These are phyloP conservation scores for Zopfia rhizophila DNA, from an alignment of 2,329 filamentous ascomycete genomes.

Conservation along the genomic window DNA sequence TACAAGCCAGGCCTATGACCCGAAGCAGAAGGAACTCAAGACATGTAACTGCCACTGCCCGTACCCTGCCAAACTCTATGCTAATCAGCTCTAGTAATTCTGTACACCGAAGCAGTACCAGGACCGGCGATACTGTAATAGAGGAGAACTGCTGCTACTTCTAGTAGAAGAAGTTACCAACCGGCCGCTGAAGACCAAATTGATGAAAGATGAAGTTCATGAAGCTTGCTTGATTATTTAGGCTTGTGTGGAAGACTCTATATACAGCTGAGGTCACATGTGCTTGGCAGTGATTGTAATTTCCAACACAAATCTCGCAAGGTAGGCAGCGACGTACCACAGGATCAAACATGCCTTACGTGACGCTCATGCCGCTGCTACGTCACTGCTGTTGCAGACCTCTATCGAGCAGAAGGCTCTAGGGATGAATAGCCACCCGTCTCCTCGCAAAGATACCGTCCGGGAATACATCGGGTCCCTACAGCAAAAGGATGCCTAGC, in stretches of 20 bases:
- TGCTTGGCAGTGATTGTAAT: too few relatives aligned
- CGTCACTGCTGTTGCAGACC: constrained; percentile 11
- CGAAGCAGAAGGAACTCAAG: constrained; percentile 16
- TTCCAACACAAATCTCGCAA: constrained; percentile 15
- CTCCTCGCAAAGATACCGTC: constrained; percentile 6
- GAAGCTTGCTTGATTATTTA: too few relatives aligned
- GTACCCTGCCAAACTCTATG: neutral
- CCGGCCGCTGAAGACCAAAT: constrained; percentile 7
- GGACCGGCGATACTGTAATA: constrained; percentile 7
- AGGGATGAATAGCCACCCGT: constrained; percentile 11
- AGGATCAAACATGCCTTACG: constrained; percentile 5
- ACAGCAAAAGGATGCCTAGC: constrained; percentile 9
- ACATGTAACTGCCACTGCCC: constrained; percentile 13
- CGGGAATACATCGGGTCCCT: constrained; percentile 16
- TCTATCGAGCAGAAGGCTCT: constrained; percentile 8
- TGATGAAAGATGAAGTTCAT: too few relatives aligned
- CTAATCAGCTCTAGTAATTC: constrained; percentile 2
- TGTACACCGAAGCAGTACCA: constrained; percentile 8
- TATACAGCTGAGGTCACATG: too few relatives aligned
- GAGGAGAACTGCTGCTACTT: constrained; percentile 14
- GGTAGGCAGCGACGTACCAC: constrained; percentile 7
- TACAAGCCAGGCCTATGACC: constrained; percentile 10
- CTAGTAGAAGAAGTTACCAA: constrained; percentile 9
- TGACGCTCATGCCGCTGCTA: constrained; percentile 8
- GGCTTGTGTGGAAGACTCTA: too few relatives aligned